A percentile compares a stretch with the other conserved stretches of the same genome.
Conservation (phyloP, 1,284 basidiomycete species). For the Pyrrhoderma noxium region DNA sequence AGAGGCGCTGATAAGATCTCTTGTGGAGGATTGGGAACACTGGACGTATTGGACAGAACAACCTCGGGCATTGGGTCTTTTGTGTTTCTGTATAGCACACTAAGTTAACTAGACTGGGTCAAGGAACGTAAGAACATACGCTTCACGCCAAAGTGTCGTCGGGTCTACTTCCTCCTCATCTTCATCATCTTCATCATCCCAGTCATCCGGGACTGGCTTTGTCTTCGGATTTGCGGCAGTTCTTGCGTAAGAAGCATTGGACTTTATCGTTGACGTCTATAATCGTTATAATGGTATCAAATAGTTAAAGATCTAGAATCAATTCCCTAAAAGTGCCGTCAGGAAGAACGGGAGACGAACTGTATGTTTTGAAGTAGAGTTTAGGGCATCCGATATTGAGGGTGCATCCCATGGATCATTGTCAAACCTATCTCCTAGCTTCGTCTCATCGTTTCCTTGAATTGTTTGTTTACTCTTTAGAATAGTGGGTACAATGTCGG, state of each 20-base stretch:
- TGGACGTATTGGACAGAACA: slow-evolving; percentile 11
- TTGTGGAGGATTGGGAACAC: slow-evolving; percentile 15
- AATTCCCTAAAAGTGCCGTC: background rate
- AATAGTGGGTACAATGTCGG: background rate
- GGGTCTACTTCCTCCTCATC: slow-evolving; percentile 16
- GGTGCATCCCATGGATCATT: no score
- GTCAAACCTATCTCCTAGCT: no score
- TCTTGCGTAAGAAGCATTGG: background rate
- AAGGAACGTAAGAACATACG: slow-evolving; percentile 16
- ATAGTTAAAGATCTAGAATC: background rate
- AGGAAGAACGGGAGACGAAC: background rate
- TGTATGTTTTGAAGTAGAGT: background rate
- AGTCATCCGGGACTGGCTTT: slow-evolving; percentile 18
- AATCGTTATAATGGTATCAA: background rate
- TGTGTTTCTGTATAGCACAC: slow-evolving; percentile 18
- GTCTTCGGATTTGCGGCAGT: background rate
- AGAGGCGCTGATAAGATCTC: slow-evolving; percentile 20
- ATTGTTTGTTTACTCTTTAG: no score
- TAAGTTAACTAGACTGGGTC: background rate
- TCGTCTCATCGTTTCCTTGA: no score
- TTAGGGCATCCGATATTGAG: background rate
- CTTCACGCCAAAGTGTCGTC: slow-evolving; percentile 21
- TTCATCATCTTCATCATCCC: slow-evolving; percentile 21
- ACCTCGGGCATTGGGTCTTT: slow-evolving; percentile 22
- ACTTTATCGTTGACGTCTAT: no score